Base-by-base conservation (phyloP, 1,284 basidiomycete genomes). In the Ceratobasidium sp. region DNA sequence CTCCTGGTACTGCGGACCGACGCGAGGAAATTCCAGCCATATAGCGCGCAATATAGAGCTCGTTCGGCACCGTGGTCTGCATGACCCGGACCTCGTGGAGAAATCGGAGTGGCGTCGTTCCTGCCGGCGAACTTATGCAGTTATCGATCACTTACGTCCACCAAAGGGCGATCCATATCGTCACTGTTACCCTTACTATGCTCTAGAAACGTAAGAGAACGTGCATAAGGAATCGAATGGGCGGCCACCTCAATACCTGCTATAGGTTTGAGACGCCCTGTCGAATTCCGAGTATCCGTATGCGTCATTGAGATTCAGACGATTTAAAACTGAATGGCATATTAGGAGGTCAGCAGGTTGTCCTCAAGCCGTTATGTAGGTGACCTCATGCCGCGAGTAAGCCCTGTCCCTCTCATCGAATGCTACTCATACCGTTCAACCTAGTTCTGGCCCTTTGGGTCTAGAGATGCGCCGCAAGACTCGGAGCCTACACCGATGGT, bases 261-360 rank as follows among this genome's bases (percentile, higher is more conserved):
- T 56, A 26, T 55, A 12, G 42, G 23, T n/a, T 18, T 39, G 18
- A 10, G 42, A 39, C 2, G 39, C 18, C 61, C 39, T 64, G 39
- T 3, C 23, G 64, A 23, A 51, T 67, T 13, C 64, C 23, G 44
- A 20, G 15, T 20, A 39, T n/a, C 20, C 67, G 67, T 44, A 23
- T 20, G 42, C 58, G 58, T 63, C 71, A 73, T 46, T 42, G 71
- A 73, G 63, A 9, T 60, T 33, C 55, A 63, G 60, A 64, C 15
- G 60, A 15, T 46, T 61, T 56, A 40, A 49, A 28, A 49, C 10
- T 67, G 64, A 70, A 70, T 44, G 28, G 6, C 15, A 10, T 56
- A 51, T 42, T n/a, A 13, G n/a, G 12, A 40, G 64, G 64, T 49
- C 44, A 67, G 64, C 64, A 67, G 64, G 64, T 23, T 46, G 44